Conservation (phyloP, 176 grass and related monocot species). For the Avena sativa region DNA sequence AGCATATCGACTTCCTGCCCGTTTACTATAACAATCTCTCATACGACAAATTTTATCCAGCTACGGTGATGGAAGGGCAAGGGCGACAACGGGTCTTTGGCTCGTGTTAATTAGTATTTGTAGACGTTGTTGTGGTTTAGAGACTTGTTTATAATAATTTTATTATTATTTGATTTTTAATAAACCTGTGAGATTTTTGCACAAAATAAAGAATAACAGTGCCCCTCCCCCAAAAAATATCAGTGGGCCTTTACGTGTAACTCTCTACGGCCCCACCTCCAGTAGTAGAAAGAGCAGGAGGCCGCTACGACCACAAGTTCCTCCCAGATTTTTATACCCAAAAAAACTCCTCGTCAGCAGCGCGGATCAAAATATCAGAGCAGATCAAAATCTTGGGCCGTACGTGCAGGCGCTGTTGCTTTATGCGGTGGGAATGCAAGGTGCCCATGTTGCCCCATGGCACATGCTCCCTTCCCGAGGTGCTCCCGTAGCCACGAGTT, state of each 20-base stretch:
- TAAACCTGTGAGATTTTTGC: too few relatives aligned
- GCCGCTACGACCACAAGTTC: background rate
- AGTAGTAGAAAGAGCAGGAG: background rate
- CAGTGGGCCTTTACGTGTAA: background rate
- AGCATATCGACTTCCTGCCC: too few relatives aligned
- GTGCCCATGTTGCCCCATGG: background rate
- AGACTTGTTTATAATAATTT: too few relatives aligned
- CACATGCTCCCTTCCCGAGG: background rate
- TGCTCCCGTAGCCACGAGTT: constrained; percentile 41
- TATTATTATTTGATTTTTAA: too few relatives aligned
- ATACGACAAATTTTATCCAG: too few relatives aligned
- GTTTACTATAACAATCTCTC: too few relatives aligned
- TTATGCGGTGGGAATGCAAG: background rate
- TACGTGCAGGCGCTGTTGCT: constrained; percentile 4
- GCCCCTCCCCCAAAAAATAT: too few relatives aligned
- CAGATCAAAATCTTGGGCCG: constrained; percentile 42
- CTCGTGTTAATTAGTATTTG: too few relatives aligned
- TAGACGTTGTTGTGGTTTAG: too few relatives aligned
- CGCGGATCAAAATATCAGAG: constrained; percentile 18
- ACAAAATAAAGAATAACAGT: too few relatives aligned
- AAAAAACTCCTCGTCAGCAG: constrained; percentile 26
- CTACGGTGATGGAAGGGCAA: too few relatives aligned
- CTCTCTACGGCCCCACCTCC: background rate
- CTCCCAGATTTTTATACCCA: background rate
- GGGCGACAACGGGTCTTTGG: too few relatives aligned